Evolutionary conservation across 2,329 filamentous ascomycete species (phyloP).

Genomic region (Thielaviopsis punctulata): DNA sequence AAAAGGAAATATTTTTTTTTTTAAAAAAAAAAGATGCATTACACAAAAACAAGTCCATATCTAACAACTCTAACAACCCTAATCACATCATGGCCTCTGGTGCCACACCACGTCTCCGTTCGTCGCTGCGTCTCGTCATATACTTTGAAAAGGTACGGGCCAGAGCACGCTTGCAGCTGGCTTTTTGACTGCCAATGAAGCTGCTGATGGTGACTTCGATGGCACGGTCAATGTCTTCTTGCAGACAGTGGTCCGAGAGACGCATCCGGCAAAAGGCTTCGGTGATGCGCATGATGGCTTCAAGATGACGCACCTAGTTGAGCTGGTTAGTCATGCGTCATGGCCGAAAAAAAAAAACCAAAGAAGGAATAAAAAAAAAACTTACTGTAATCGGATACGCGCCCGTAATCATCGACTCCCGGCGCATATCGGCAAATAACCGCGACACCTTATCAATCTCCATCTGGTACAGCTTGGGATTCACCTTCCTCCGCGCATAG

Average conservation of each 20-base stretch:
- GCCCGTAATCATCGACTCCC: slow-evolving; percentile 81
- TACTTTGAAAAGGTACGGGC: slow-evolving; percentile 95
- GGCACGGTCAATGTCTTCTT: slow-evolving; percentile 84
- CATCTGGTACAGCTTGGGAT: slow-evolving; percentile 89
- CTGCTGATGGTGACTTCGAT: slow-evolving; percentile 94
- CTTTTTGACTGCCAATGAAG: slow-evolving; percentile 90
- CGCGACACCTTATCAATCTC: slow-evolving; percentile 93
- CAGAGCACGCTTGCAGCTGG: slow-evolving; percentile 93
- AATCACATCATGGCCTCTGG: slow-evolving; percentile 6
- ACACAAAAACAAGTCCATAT: too few relatives aligned
- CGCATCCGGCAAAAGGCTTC: slow-evolving; percentile 97
- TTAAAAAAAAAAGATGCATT: neutral
- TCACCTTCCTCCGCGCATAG: slow-evolving; percentile 77
- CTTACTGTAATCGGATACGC: slow-evolving; percentile 95
- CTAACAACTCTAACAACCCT: too few relatives aligned
- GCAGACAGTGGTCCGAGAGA: slow-evolving; percentile 82
- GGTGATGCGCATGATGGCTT: slow-evolving; percentile 90
- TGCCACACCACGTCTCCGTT: slow-evolving; percentile 1
- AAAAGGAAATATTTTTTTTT: too few relatives aligned
- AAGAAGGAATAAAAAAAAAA: slow-evolving; percentile 13
- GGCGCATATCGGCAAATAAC: slow-evolving; percentile 88
- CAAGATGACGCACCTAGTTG: slow-evolving; percentile 74
- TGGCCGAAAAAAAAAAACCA: neutral
- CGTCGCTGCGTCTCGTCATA: slow-evolving; percentile 35
- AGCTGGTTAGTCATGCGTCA: slow-evolving; percentile 13